Conservation (phyloP, 2,329 filamentous ascomycete genomes). For the Beauveria sp. region DNA sequence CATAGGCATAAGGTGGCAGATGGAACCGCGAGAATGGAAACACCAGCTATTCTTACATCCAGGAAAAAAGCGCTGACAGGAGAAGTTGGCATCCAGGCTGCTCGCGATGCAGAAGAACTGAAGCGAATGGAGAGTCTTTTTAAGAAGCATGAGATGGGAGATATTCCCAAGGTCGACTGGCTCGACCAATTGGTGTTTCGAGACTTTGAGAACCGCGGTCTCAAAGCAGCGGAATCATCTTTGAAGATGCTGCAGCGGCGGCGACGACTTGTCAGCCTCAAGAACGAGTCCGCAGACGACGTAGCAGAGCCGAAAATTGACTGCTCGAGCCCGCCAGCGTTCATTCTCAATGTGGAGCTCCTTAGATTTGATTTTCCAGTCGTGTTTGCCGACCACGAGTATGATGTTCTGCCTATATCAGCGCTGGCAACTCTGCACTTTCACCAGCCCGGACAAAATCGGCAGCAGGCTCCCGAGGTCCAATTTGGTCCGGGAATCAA, state of each 20-base stretch:
- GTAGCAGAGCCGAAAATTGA: conserved; percentile 23
- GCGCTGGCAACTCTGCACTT: conserved; percentile 51
- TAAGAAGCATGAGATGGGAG: conserved; percentile 97
- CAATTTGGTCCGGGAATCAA: conserved; percentile 87
- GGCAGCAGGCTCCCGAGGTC: conserved; percentile 80
- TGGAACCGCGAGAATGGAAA: conserved; percentile 71
- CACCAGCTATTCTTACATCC: conserved; percentile 57
- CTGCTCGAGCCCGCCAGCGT: conserved; percentile 45
- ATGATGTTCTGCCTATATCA: conserved; percentile 76
- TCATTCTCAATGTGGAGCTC: conserved; percentile 82
- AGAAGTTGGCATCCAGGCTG: conserved; percentile 42
- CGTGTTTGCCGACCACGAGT: conserved; percentile 91
- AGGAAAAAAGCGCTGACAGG: conserved; percentile 46
- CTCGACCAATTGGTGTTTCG: conserved; percentile 91
- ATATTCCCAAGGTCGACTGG: conserved; percentile 90
- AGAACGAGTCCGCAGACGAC: conserved; percentile 27
- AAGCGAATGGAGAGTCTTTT: conserved; percentile 83
- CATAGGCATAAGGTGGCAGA: conserved; percentile 79
- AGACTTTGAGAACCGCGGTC: conserved; percentile 70
- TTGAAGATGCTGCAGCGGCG: conserved; percentile 49
- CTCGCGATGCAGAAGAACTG: conserved; percentile 73
- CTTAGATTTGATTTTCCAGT: conserved; percentile 93
- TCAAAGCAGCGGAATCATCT: conserved; percentile 56
- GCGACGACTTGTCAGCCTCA: conserved; percentile 26
- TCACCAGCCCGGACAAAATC: conserved; percentile 54